Base-by-base conservation (phyloP, 1,284 basidiomycete genomes). In the Apiotrichum mycotoxinovorans region DNA sequence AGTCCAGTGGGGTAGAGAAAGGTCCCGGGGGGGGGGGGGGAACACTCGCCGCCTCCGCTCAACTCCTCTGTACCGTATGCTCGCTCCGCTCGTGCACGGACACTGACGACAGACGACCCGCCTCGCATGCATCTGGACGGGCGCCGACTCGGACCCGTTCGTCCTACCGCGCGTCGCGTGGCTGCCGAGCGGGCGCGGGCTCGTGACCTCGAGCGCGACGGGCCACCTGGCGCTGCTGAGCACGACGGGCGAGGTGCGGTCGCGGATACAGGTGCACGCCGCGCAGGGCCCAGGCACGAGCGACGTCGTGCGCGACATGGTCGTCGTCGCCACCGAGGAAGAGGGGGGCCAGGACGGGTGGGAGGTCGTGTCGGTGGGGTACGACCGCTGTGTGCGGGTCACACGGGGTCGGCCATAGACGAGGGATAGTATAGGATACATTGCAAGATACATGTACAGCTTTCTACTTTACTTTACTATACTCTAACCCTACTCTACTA, bases 141-240 rank as follows among this genome's bases (percentile, higher is more conserved):
- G 69, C 0, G 44, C 62, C n/a, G 71, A 71, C 27, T 64, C 66
- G 8, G 76, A 77, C 57, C 66, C 69, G 20, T 77, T 70, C 51
- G 72, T 76, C n/a, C 62, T 77, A 15, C 74, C 76, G n/a, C 65
- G 75, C 20, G 72, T 79, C 62, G 62, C 64, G 1, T 78, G 75
- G 72, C 54, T 75, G n/a, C 75, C 75, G 0, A 66, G 73, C 51
- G 74, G 74, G 1, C 63, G 63, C 5, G 74, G 73, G 17, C 22
- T 78, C 18, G 57, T 78, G 7, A 72, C 69, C 0, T 72, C 74
- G 1, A 69, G 72, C 3, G 65, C 73, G 2, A 69, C 68, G 22
- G 76, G 76, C 0, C 65, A 69, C 51, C 62, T 78, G n/a, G 65
- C 68, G n/a, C 61, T 78, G 12, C 52, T 73, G 41, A 47, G 67